Evolutionary conservation across 441 rosid genomes (phyloP).

Genomic region (Breynia disticha): DNA sequence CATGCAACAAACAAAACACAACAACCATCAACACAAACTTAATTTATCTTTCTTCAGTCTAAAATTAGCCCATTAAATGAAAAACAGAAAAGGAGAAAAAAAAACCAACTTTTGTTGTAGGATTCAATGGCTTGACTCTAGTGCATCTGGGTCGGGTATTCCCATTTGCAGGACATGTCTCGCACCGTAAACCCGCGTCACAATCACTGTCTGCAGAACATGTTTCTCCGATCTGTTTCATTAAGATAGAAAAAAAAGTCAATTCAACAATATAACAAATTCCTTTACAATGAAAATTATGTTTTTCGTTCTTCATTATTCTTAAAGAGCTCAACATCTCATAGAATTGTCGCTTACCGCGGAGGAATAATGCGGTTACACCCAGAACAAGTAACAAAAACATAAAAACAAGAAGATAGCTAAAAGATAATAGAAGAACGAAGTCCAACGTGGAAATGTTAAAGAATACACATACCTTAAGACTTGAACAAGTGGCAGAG

Average conservation of each 20-base stretch:
- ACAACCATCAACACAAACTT: conserved; percentile 8
- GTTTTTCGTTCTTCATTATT: no score
- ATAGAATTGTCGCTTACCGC: no score
- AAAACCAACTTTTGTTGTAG: conserved; percentile 58
- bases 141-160: conserved; percentile 72
- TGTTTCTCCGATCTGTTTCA: conserved; percentile 67
- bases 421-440: no score
- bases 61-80: neutral
- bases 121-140: conserved; percentile 53
- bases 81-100: neutral
- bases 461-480: conserved; percentile 30
- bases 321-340: neutral
- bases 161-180: conserved; percentile 55
- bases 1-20: neutral
- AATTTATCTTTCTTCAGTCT: neutral
- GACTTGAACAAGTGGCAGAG: conserved; percentile 30
- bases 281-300: no score
- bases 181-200: conserved; percentile 68
- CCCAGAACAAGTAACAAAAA: no score
- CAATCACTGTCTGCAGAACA: conserved; percentile 54
- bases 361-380: no score
- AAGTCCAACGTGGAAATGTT: neutral
- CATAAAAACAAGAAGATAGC: no score
- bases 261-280: no score
- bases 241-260: neutral